A percentile compares a stretch with the other conserved stretches of the same genome.
phyloP scores from a whole-genome alignment of 2,329 filamentous ascomycete species.

The Davidsoniella australis region DNA sequence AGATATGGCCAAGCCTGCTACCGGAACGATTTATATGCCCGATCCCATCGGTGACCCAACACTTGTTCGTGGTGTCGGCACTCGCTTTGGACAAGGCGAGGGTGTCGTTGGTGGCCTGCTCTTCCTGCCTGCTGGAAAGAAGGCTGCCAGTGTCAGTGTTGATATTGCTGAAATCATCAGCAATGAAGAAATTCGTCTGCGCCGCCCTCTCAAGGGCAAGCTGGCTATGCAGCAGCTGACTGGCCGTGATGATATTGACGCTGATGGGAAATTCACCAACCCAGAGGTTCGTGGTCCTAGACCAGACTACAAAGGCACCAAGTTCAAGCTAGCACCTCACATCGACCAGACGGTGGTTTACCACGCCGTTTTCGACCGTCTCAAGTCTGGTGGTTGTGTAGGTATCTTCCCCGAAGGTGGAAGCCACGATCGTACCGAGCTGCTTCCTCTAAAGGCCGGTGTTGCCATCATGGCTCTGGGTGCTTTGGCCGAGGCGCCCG shows the following conservation, averaged over 20 bases:
- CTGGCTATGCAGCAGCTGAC: constrained; percentile 67
- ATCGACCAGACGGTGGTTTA: constrained; percentile 91
- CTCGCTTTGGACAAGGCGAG: constrained; percentile 58
- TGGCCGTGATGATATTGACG: constrained; percentile 54
- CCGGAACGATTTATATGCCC: constrained; percentile 72
- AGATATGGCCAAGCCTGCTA: constrained; percentile 65
- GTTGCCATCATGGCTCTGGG: constrained; percentile 97
- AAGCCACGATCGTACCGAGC: constrained; percentile 82
- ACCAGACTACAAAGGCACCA: constrained; percentile 55
- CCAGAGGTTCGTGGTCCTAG: constrained; percentile 34
- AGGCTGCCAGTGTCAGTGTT: constrained; percentile 56
- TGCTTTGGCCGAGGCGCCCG: constrained; percentile 65
- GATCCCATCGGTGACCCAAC: constrained; percentile 75
- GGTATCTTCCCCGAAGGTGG: constrained; percentile 96
- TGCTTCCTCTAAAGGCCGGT: constrained; percentile 85
- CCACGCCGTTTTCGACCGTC: constrained; percentile 72
- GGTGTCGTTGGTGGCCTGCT: constrained; percentile 68
- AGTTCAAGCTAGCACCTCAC: constrained; percentile 78
- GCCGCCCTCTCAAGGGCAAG: constrained; percentile 69
- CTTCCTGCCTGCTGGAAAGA: constrained; percentile 71
- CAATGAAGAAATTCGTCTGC: constrained; percentile 66
- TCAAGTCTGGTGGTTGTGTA: constrained; percentile 71
- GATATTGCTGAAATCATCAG: constrained; percentile 71
- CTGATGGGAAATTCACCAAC: constrained; percentile 45
- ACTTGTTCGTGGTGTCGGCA: constrained; percentile 60